These are phyloP conservation scores for Lactarius quietus DNA, from an alignment of 768 basidiomycete species.

Conservation along the genomic window DNA sequence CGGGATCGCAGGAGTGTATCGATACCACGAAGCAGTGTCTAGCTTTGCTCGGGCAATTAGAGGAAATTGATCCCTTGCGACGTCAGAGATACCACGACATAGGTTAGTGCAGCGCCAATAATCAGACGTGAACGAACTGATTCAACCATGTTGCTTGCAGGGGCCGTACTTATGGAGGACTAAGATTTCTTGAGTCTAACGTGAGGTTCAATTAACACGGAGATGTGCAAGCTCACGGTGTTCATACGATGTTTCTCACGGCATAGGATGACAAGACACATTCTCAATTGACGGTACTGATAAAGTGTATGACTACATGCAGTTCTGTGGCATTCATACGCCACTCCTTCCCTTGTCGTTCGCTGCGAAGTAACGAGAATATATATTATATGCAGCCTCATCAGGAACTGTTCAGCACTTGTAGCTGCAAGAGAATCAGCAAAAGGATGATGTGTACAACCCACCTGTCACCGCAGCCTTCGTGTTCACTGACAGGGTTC, in stretches of 20 bases:
- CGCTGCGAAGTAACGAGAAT: not conserved
- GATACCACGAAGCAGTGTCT: slow-evolving; percentile 44
- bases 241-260: not conserved
- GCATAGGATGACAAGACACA: not conserved
- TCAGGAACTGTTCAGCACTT: slow-evolving; percentile 45
- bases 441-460: slow-evolving; percentile 12
- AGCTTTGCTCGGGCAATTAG: slow-evolving; percentile 52
- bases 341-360: not conserved
- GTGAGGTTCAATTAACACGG: not conserved
- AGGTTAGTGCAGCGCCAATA: slow-evolving; percentile 37
- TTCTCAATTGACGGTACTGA: not conserved
- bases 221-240: not conserved
- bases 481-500: slow-evolving; percentile 40
- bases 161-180: slow-evolving; percentile 4
- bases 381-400: slow-evolving; percentile 1
- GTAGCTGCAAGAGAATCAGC: slow-evolving; percentile 41
- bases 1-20: slow-evolving; percentile 32
- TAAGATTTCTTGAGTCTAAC: too few relatives aligned
- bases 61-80: slow-evolving; percentile 62
- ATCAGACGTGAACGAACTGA: not conserved
- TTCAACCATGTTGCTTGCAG: not conserved
- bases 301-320: not conserved
- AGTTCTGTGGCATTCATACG: not conserved
- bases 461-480: slow-evolving; percentile 40
- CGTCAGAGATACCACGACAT: slow-evolving; percentile 65